These are phyloP conservation scores for Isabelozyma heimii DNA, from an alignment of 805 yeast genomes.

Conservation along the genomic window DNA sequence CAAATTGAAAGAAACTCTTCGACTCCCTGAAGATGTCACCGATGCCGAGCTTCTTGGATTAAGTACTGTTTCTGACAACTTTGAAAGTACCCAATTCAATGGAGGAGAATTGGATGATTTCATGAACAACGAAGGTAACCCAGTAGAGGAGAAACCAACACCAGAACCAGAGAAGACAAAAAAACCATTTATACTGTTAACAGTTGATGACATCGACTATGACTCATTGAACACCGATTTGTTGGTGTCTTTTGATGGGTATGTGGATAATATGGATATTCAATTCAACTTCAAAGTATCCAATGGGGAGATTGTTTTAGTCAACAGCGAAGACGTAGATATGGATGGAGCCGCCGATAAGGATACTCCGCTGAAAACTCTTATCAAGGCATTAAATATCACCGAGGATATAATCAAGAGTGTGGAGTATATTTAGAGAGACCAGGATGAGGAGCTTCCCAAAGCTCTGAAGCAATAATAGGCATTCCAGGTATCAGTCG, in stretches of 20 bases:
- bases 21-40: constrained; percentile 33
- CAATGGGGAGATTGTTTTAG: constrained; percentile 23
- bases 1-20: constrained; percentile 32
- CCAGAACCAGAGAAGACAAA: not conserved
- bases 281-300: constrained; percentile 22
- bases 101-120: constrained; percentile 22
- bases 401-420: constrained; percentile 31
- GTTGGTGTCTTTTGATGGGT: constrained; percentile 15
- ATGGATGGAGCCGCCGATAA: constrained; percentile 18
- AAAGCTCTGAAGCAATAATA: not conserved
- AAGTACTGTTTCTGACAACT: constrained; percentile 25
- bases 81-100: constrained; percentile 9
- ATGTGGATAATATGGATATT: constrained; percentile 7
- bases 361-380: constrained; percentile 4
- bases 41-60: constrained; percentile 38
- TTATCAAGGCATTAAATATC: constrained; percentile 23
- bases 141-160: not conserved
- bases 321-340: constrained; percentile 9
- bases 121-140: constrained; percentile 15
- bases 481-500: not conserved
- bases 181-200: constrained; percentile 9
- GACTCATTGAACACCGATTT: constrained; percentile 21
- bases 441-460: not conserved
- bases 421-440: constrained; percentile 10
- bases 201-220: constrained; percentile 22